These are phyloP conservation scores for Lepiota venenata DNA, from an alignment of 768 basidiomycete genomes.

Conservation along the genomic window DNA sequence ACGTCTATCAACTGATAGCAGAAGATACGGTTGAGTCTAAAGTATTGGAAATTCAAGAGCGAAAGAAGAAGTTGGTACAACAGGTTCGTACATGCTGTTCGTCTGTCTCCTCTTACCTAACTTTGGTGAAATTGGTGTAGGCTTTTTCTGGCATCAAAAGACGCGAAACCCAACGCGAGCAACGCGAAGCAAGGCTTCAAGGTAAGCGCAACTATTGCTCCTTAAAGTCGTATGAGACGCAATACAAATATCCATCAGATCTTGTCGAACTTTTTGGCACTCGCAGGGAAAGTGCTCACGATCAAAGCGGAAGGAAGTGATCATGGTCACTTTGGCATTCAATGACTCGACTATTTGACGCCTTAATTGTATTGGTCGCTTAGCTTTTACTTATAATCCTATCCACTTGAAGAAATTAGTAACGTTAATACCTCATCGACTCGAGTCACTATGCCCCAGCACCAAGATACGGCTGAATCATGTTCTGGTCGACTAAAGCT, in stretches of 20 bases:
- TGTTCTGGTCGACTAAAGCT: slow-evolving; percentile 32
- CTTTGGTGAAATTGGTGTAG: slow-evolving; percentile 29
- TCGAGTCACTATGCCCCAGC: slow-evolving; percentile 16
- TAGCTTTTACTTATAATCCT: not conserved
- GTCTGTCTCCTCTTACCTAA: not conserved
- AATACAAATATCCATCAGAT: slow-evolving; percentile 33
- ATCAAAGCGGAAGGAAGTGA: not conserved
- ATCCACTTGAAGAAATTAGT: not conserved
- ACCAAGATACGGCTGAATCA: slow-evolving; percentile 24
- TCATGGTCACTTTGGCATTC: not conserved
- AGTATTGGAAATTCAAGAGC: slow-evolving; percentile 84
- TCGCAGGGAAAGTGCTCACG: slow-evolving; percentile 15
- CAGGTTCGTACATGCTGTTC: slow-evolving; percentile 41
- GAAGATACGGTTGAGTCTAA: slow-evolving; percentile 88
- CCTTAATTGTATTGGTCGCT: too few species aligned
- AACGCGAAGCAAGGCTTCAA: slow-evolving; percentile 78
- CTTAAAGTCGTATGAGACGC: not conserved
- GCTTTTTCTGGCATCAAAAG: slow-evolving; percentile 83
- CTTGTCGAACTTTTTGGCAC: slow-evolving; percentile 46
- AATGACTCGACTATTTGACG: not conserved
- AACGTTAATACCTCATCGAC: not conserved
- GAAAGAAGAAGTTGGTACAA: slow-evolving; percentile 76
- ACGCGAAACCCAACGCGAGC: slow-evolving; percentile 71
- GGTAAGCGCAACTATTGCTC: slow-evolving; percentile 37
- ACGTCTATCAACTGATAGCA: slow-evolving; percentile 87